Evolutionary conservation across 768 basidiomycete genomes (phyloP).

Genomic region (Sporobolomyces pararoseus): DNA sequence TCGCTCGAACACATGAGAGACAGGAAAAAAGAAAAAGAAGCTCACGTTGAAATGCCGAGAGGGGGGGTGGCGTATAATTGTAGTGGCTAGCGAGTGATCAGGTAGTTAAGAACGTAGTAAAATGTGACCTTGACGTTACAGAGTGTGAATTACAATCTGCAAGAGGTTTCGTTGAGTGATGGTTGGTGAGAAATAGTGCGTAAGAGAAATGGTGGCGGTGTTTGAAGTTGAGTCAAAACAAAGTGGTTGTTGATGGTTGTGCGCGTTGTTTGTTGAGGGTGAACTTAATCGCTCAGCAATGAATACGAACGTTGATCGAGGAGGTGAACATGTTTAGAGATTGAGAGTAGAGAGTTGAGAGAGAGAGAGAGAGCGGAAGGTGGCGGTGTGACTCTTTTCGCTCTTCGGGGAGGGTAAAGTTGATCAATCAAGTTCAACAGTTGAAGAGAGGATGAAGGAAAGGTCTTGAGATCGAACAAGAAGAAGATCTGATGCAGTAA

Average conservation of each 20-base stretch:
- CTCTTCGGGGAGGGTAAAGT: no score
- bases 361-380: neutral
- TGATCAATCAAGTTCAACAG: no score
- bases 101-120: neutral
- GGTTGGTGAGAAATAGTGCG: neutral
- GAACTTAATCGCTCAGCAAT: conserved; percentile 14
- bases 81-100: neutral
- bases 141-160: neutral
- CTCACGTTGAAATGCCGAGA: neutral
- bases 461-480: no score
- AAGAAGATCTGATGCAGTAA: no score
- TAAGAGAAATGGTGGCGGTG: neutral
- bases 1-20: no score
- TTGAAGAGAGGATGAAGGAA: no score
- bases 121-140: conserved; percentile 18
- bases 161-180: conserved; percentile 20
- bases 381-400: neutral
- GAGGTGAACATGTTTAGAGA: conserved; percentile 7
- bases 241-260: neutral
- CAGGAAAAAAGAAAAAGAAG: no score
- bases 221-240: neutral
- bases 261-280: conserved; percentile 3
- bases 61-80: neutral
- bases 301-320: conserved; percentile 3
- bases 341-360: neutral